These are phyloP conservation scores for Candida koratica DNA, from an alignment of 805 yeast genomes.

Conservation along the genomic window DNA sequence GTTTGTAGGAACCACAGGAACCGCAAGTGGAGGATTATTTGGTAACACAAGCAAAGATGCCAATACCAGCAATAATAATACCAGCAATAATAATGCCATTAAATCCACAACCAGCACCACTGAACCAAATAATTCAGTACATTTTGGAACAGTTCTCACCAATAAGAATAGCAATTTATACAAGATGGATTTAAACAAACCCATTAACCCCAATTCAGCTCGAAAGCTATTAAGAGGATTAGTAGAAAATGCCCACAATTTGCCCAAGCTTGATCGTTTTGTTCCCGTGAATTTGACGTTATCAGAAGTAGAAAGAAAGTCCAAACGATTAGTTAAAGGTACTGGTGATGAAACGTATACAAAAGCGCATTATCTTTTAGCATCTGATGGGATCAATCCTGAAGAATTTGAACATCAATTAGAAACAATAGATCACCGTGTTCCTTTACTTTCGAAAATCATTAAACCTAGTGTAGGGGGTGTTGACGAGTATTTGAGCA, in stretches of 20 bases:
- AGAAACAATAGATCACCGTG: slow-evolving; percentile 23
- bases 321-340: slow-evolving; percentile 50
- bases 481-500: slow-evolving; percentile 59
- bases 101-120: slow-evolving; percentile 1
- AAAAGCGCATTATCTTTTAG: slow-evolving; percentile 82
- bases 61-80: neutral
- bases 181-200: slow-evolving; percentile 3
- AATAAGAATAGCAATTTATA: neutral
- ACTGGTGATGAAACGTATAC: slow-evolving; percentile 42
- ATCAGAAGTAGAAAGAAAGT: slow-evolving; percentile 69
- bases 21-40: slow-evolving; percentile 2
- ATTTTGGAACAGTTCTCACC: neutral
- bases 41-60: neutral
- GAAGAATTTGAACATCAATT: slow-evolving; percentile 73
- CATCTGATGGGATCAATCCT: slow-evolving; percentile 83
- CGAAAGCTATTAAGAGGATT: slow-evolving; percentile 56
- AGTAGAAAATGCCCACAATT: slow-evolving; percentile 68
- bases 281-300: slow-evolving; percentile 81
- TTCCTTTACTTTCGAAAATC: slow-evolving; percentile 7
- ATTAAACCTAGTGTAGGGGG: slow-evolving; percentile 20
- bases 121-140: neutral
- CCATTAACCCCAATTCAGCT: slow-evolving; percentile 10
- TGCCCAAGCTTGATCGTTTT: slow-evolving; percentile 56
- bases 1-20: neutral
- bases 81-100: neutral